A percentile compares a stretch with the other conserved stretches of the same genome.
phyloP scores from a whole-genome alignment of 2,329 filamentous ascomycete species.

The Colletotrichum sp. region DNA sequence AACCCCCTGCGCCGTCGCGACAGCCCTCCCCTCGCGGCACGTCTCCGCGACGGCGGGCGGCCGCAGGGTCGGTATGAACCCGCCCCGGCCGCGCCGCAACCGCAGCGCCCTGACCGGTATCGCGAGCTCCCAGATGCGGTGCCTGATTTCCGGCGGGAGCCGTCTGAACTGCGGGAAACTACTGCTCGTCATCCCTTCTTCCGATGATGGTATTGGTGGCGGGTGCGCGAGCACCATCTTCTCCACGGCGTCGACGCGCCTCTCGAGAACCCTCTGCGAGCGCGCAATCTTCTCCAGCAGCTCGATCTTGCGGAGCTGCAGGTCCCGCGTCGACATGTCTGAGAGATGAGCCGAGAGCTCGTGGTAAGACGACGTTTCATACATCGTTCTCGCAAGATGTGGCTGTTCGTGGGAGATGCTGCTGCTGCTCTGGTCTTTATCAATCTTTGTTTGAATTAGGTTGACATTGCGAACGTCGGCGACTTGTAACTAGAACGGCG shows the following conservation, averaged over 20 bases:
- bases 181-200: background rate
- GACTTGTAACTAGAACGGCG: background rate
- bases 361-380: background rate
- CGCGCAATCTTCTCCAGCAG: conserved; percentile 11
- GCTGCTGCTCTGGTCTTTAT: background rate
- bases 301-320: conserved; percentile 1
- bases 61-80: background rate
- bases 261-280: conserved; percentile 2
- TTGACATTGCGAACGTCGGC: background rate
- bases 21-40: conserved; percentile 5
- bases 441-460: background rate
- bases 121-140: background rate
- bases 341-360: background rate
- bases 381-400: background rate
- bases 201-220: background rate
- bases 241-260: conserved; percentile 1
- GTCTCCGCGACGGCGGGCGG: background rate
- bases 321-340: background rate
- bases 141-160: conserved; percentile 11
- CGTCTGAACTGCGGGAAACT: conserved; percentile 6
- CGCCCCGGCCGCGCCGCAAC: background rate
- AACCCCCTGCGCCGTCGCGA: background rate
- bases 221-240: background rate
- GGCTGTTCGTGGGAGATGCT: background rate
- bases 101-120: background rate